Percentiles rank a stretch among this genome's conserved stretches.
Conservation (phyloP, 108 stramenopile species). For the Cyclostephanos tholiformis region DNA sequence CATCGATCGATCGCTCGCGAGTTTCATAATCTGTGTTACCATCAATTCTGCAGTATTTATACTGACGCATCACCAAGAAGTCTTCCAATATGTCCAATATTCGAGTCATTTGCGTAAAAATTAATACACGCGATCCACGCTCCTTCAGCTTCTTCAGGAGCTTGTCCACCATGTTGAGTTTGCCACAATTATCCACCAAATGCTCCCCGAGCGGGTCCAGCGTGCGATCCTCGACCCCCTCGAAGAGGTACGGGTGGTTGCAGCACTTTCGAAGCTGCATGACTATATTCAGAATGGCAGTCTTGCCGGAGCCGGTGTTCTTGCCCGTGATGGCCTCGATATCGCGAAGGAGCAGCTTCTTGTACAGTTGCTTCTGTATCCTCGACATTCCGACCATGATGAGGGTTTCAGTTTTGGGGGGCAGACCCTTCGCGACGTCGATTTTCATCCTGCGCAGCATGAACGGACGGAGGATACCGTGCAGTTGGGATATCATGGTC, state of each 20-base stretch:
- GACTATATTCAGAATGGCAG: conserved; percentile 90
- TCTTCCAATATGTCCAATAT: conserved; percentile 96
- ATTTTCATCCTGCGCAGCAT: conserved; percentile 97
- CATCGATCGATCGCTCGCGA: conserved; percentile 88
- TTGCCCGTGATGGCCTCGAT: conserved; percentile 80
- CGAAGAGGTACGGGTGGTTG: conserved; percentile 98
- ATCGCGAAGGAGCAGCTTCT: conserved; percentile 85
- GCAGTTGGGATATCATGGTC: conserved; percentile 94
- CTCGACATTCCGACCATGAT: conserved; percentile 89
- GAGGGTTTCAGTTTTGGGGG: conserved; percentile 92
- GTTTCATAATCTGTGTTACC: conserved; percentile 96
- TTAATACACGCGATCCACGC: conserved; percentile 87
- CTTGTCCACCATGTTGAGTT: conserved; percentile 89
- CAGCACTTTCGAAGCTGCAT: conserved; percentile 99
- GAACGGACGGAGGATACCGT: conserved; percentile 97
- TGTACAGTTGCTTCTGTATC: conserved; percentile 94
- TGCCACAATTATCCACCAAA: conserved; percentile 86
- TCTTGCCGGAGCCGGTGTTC: conserved; percentile 67
- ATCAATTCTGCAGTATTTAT: conserved; percentile 97
- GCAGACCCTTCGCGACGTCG: conserved; percentile 90
- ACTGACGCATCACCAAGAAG: conserved; percentile 81
- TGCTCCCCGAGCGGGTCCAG: conserved; percentile 87
- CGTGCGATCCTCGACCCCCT: conserved; percentile 91
- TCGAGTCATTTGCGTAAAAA: conserved; percentile 98
- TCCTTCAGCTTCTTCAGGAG: conserved; percentile 84